Evolutionary conservation across 106 monocot species (phyloP).

Genomic region (Dioscorea zingiberensis): DNA sequence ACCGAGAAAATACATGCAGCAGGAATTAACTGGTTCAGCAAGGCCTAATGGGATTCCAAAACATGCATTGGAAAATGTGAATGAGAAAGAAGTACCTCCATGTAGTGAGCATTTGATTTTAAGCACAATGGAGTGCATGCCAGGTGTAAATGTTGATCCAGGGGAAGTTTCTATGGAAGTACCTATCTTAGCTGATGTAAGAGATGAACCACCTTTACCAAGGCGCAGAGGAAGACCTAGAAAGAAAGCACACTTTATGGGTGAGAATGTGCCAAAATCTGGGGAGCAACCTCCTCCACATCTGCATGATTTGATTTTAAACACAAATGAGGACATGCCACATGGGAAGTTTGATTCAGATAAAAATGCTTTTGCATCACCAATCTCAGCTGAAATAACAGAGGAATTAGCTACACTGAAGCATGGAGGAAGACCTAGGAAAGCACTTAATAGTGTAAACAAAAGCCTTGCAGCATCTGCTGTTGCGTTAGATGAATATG

Average conservation of each 20-base stretch:
- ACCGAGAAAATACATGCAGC: conserved; percentile 8
- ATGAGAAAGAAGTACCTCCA: too few relatives aligned
- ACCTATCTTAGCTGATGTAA: conserved; percentile 1
- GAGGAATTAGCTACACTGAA: conserved; percentile 6
- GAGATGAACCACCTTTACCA: conserved; percentile 5
- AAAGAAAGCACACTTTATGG: too few relatives aligned
- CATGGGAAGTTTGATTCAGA: too few relatives aligned
- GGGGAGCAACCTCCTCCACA: too few relatives aligned
- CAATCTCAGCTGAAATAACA: conserved; percentile 2
- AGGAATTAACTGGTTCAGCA: background rate
- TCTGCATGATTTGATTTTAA: conserved; percentile 7
- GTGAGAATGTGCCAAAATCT: too few relatives aligned
- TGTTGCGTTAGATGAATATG: background rate
- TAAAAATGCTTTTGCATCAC: too few relatives aligned
- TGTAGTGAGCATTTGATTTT: background rate
- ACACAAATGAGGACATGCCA: background rate
- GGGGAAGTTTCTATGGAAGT: background rate
- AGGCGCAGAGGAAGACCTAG: conserved; percentile 9
- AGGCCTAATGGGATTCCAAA: too few relatives aligned
- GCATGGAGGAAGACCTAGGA: conserved; percentile 8
- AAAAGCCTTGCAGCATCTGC: background rate
- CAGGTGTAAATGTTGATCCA: background rate
- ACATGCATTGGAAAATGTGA: background rate
- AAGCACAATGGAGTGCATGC: background rate
- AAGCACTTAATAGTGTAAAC: background rate